phyloP scores from a whole-genome alignment of 805 yeast genomes.

The Kazachstania martiniae region DNA sequence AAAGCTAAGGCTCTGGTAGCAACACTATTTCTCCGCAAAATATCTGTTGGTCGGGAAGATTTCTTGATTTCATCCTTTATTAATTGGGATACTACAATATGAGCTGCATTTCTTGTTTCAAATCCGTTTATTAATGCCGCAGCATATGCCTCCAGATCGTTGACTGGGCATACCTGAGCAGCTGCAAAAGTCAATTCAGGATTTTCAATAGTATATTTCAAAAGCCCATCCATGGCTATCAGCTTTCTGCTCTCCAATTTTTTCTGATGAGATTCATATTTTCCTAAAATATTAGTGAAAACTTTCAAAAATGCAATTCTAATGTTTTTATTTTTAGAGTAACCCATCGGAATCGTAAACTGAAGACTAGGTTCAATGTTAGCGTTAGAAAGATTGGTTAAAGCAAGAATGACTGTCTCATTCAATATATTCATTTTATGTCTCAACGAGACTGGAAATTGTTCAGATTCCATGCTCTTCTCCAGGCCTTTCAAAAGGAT shows the following conservation, averaged over 20 bases:
- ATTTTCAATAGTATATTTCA: conserved; percentile 26
- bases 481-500: conserved; percentile 38
- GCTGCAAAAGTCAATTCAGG: conserved; percentile 40
- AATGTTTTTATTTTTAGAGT: conserved; percentile 53
- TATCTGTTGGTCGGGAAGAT: conserved; percentile 55
- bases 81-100: conserved; percentile 41
- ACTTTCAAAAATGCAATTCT: conserved; percentile 68
- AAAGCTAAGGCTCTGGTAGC: conserved; percentile 69
- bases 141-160: conserved; percentile 63
- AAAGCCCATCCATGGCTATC: conserved; percentile 23
- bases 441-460: conserved; percentile 29
- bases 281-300: conserved; percentile 52
- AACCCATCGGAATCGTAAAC: conserved; percentile 69
- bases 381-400: conserved; percentile 58
- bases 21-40: conserved; percentile 70
- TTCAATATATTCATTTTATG: conserved; percentile 49
- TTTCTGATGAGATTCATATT: conserved; percentile 19
- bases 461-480: conserved; percentile 27
- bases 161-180: conserved; percentile 51
- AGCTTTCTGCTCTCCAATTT: conserved; percentile 20
- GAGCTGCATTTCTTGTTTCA: conserved; percentile 33
- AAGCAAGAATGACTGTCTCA: conserved; percentile 52
- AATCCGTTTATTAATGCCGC: conserved; percentile 49
- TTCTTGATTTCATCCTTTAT: conserved; percentile 51
- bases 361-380: conserved; percentile 71